Percentiles rank a stretch among this genome's conserved stretches.
Conservation (phyloP, 106 monocot species). For the Amphibolis antarctica region DNA sequence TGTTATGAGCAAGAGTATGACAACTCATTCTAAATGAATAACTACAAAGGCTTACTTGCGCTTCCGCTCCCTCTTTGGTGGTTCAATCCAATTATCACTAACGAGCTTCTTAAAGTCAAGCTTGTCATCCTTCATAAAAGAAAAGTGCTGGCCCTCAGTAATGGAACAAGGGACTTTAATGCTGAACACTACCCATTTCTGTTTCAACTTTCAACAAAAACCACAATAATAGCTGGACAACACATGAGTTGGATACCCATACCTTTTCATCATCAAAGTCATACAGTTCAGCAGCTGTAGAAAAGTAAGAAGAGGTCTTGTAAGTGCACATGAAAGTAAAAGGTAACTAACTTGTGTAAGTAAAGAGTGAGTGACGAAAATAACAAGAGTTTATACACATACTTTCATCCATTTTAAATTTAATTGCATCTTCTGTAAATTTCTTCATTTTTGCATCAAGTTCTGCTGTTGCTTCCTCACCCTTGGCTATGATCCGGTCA, state of each 20-base stretch:
- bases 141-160: background rate
- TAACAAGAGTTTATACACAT: conserved; percentile 14
- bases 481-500: conserved; percentile 97
- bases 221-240: background rate
- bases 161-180: too few relatives aligned
- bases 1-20: background rate
- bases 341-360: background rate
- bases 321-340: conserved; percentile 1
- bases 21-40: background rate
- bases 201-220: too few relatives aligned
- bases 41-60: conserved; percentile 52
- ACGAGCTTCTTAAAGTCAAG: conserved; percentile 89
- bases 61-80: conserved; percentile 81
- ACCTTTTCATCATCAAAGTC: conserved; percentile 97
- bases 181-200: too few relatives aligned
- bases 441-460: conserved; percentile 98
- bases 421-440: conserved; percentile 99
- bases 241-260: background rate
- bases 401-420: conserved; percentile 99
- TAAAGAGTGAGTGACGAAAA: background rate
- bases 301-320: conserved; percentile 4
- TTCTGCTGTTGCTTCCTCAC: conserved; percentile 96
- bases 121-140: conserved; percentile 57
- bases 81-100: conserved; percentile 87
- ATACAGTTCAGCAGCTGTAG: conserved; percentile 92